phyloP scores from a whole-genome alignment of 371 early-diverging fungal species.

The Rhizopus delemar region DNA sequence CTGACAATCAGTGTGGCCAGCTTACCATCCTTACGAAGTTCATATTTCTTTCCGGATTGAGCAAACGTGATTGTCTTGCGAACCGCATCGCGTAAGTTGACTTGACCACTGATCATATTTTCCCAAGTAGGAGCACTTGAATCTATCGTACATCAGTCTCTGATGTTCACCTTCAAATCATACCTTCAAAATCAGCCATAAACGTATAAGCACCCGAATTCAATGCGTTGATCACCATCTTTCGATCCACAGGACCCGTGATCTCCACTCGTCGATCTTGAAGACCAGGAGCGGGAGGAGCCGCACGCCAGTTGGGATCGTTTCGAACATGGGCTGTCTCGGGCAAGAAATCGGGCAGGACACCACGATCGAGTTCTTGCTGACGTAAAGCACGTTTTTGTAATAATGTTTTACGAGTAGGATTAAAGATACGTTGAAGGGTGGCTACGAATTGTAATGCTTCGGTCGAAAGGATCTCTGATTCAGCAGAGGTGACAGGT shows the following conservation, averaged over 20 bases:
- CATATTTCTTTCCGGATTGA: constrained; percentile 89
- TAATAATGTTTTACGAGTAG: constrained; percentile 79
- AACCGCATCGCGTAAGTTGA: constrained; percentile 92
- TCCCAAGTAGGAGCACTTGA: constrained; percentile 95
- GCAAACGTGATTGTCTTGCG: constrained; percentile 81
- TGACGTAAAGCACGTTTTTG: constrained; percentile 75
- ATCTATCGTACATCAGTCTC: constrained; percentile 52
- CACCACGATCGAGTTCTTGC: constrained; percentile 75
- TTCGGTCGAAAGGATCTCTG: constrained; percentile 73
- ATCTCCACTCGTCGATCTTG: constrained; percentile 94
- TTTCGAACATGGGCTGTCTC: constrained; percentile 89
- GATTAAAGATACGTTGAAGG: constrained; percentile 86
- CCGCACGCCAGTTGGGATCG: constrained; percentile 87
- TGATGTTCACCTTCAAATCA: too few relatives aligned
- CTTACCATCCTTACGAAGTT: constrained; percentile 71
- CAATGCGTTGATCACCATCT: constrained; percentile 97
- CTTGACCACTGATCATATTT: constrained; percentile 83
- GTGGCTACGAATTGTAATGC: constrained; percentile 83
- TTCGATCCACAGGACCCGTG: constrained; percentile 96
- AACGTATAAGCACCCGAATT: constrained; percentile 92
- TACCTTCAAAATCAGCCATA: constrained; percentile 98
- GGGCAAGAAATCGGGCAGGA: constrained; percentile 88
- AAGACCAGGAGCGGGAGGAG: constrained; percentile 89
- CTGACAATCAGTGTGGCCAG: constrained; percentile 87
- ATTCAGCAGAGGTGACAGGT: constrained; percentile 37